A percentile compares a stretch with the other conserved stretches of the same genome.
Evolutionary conservation across 257 asterid genomes (phyloP).

Genomic region (Penstemon newberryi): DNA sequence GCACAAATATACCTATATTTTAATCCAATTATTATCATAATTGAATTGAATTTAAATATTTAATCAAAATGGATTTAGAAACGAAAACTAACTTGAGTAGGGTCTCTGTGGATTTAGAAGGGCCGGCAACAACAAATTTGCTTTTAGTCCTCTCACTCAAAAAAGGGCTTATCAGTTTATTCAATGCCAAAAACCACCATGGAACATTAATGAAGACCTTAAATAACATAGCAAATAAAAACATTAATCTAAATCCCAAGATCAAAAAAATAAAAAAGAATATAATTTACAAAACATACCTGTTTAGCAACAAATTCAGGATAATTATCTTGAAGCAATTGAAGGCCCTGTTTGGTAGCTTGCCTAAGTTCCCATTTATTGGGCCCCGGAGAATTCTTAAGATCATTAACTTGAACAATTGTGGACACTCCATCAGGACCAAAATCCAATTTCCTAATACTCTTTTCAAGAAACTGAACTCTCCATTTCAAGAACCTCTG

Average conservation of each 20-base stretch:
- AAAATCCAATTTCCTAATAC: conserved; percentile 38
- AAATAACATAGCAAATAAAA: neutral
- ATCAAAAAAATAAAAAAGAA: neutral
- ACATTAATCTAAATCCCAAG: neutral
- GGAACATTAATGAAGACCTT: conserved; percentile 46
- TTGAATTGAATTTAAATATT: neutral
- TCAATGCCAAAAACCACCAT: conserved; percentile 44
- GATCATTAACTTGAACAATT: conserved; percentile 38
- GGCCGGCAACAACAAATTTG: conserved; percentile 41
- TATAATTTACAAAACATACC: conserved; percentile 16
- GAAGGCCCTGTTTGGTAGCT: conserved; percentile 36
- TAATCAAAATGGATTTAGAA: neutral
- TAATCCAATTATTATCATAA: neutral
- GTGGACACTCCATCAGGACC: conserved; percentile 29
- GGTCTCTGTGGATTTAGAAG: conserved; percentile 33
- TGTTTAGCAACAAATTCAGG: conserved; percentile 50
- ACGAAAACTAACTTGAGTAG: conserved; percentile 34
- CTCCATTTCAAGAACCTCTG: conserved; percentile 38
- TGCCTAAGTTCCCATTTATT: conserved; percentile 33
- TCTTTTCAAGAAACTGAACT: conserved; percentile 37
- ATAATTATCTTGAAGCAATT: conserved; percentile 43
- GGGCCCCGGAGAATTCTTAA: conserved; percentile 38
- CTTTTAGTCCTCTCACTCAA: conserved; percentile 38
- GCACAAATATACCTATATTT: conserved; percentile 29
- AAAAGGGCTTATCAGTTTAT: conserved; percentile 43